Conservation (phyloP, 345 rosid species). For the Eucalyptus pauciflora region DNA sequence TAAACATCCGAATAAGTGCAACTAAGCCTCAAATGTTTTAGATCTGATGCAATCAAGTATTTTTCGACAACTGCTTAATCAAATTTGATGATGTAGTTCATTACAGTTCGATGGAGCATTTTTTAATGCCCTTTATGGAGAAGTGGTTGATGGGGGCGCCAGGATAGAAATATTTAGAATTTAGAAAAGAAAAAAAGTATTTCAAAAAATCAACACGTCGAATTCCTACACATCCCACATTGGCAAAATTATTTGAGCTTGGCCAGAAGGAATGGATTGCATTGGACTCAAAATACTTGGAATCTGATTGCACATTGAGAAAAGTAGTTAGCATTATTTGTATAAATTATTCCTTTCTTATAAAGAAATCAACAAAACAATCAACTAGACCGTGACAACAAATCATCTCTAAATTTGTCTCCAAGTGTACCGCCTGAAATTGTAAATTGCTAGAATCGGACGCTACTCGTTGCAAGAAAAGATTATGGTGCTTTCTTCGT, state of each 20-base stretch:
- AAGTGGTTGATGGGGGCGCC: background rate
- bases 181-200: background rate
- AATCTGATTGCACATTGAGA: background rate
- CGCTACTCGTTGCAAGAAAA: background rate
- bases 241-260: background rate
- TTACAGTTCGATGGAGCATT: too few species aligned
- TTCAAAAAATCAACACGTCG: background rate
- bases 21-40: background rate
- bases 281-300: background rate
- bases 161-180: background rate
- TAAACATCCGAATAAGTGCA: too few species aligned
- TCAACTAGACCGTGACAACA: too few species aligned
- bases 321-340: background rate
- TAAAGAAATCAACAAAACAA: rapidly evolving
- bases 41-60: background rate
- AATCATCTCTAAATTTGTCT: too few species aligned
- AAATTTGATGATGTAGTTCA: background rate
- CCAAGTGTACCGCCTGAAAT: rapidly evolving
- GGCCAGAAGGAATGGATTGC: background rate
- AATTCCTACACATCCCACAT: background rate
- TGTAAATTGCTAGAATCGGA: background rate
- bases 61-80: background rate
- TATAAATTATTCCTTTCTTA: background rate
- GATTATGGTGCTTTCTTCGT: background rate
- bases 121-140: too few species aligned